Conservation (phyloP, 1,284 basidiomycete genomes). For the Ceratobasidium papillatum region DNA sequence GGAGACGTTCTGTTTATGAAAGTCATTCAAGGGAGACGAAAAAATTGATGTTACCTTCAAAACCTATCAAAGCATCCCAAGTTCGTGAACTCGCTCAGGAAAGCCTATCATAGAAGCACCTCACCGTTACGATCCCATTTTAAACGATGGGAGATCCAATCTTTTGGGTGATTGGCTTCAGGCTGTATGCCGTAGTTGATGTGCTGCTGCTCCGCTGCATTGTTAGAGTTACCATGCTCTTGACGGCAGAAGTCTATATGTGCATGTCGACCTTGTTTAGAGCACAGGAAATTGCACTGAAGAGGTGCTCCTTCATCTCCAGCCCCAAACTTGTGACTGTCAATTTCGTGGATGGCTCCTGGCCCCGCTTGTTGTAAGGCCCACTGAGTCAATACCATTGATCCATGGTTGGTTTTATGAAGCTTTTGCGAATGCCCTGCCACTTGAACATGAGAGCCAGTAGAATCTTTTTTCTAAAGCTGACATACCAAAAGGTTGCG, state of each 20-base stretch:
- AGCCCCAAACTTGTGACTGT: conserved; percentile 63
- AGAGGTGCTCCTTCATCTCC: conserved; percentile 69
- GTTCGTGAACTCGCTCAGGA: no score
- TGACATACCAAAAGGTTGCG: conserved; percentile 60
- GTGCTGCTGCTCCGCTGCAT: conserved; percentile 63
- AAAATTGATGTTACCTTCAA: conserved; percentile 20
- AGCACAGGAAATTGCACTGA: conserved; percentile 67
- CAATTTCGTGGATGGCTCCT: conserved; percentile 57
- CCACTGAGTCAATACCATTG: conserved; percentile 68
- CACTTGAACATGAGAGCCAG: neutral
- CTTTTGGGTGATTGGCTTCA: conserved; percentile 59
- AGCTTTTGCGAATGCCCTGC: conserved; percentile 62
- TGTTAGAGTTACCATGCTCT: conserved; percentile 44
- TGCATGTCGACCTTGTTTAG: conserved; percentile 61
- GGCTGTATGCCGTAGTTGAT: conserved; percentile 58
- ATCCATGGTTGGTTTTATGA: conserved; percentile 70
- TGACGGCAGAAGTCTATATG: conserved; percentile 68
- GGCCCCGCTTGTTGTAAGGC: conserved; percentile 61
- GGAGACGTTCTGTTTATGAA: neutral
- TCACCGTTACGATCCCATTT: conserved; percentile 60
- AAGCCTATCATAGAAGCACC: neutral
- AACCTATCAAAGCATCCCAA: no score
- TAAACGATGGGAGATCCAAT: conserved; percentile 64
- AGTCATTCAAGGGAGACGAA: no score
- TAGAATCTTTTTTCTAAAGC: neutral